Conservation (phyloP, 176 grass and related monocot species). For the Neostapfia colusana region DNA sequence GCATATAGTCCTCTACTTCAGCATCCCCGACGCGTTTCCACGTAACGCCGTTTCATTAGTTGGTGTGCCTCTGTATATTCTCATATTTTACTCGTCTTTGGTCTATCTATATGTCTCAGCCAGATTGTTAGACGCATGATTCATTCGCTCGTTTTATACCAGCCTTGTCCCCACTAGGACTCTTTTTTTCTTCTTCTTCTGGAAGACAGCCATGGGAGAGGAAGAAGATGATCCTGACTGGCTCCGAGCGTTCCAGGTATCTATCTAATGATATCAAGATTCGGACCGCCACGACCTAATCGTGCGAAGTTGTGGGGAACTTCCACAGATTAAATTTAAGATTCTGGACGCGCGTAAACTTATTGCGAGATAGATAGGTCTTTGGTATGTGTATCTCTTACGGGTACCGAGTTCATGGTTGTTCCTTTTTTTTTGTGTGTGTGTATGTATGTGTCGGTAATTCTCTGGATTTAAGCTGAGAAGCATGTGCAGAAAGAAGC, state of each 20-base stretch:
- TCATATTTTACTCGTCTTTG: background rate
- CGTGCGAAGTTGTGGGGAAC: too few species aligned
- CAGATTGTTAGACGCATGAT: background rate
- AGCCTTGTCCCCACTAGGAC: background rate
- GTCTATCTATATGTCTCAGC: background rate
- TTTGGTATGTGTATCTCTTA: background rate
- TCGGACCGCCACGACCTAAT: background rate
- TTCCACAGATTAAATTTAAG: background rate
- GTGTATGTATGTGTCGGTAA: background rate
- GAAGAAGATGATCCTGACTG: conserved; percentile 46
- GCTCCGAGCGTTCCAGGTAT: conserved; percentile 52
- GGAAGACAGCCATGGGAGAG: conserved; percentile 33
- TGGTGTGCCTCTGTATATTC: background rate
- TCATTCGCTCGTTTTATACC: background rate
- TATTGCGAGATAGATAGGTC: background rate
- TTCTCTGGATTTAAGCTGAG: background rate
- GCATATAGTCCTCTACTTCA: background rate
- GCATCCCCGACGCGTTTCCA: background rate
- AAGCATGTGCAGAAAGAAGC: background rate
- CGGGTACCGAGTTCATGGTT: background rate
- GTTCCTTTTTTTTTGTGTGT: background rate
- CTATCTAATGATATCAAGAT: background rate
- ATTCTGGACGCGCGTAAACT: background rate
- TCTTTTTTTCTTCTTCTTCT: background rate
- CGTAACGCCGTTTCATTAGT: background rate